Evolutionary conservation across 1,139 yeast genomes (phyloP), one percentile per base, ranked within the genome.

Genomic region (Yamadazyma aaseri): DNA sequence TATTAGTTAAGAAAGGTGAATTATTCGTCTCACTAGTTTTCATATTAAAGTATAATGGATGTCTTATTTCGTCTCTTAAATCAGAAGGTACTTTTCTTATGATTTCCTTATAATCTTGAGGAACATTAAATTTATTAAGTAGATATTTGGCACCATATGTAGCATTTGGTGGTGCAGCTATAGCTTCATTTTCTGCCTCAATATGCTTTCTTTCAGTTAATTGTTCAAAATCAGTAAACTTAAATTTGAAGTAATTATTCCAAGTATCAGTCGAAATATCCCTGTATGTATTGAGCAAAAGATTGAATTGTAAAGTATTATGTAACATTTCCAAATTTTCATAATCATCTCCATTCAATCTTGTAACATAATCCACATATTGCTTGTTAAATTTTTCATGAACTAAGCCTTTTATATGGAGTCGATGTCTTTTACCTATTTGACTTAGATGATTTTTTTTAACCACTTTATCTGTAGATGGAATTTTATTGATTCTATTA

Each of bases 321-420:
- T 70, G 76, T 17, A 70, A 49, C 66, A 70, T 65, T 46, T 70
- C 76, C 38, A 70, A 42, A 42, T 70, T 70, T 15, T 53, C 49
- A 37, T 52, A 58, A 42, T 70, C 76, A n/a, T 48, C 47, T 23
- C 63, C 50, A 42, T 68, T 72, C 11, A 48, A 45, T 8, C 55
- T 47, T 6, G 66, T 38, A 2, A 58, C 46, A 12, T 55, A 42
- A 29, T 66, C 66, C 15, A 67, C 62, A 33, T 58, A 55, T 4
- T 53, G 49, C 30, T 58, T 56, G 33, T 58, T 54, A 40, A 60
- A 68, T 31, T 47, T 53, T 6, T 65, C 71, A 39, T 63, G 67
- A 3, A 62, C 46, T 35, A 70, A 53, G 3, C 75, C 75, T 46
- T 69, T 68, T 31, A 69, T 50, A 31, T 57, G 56, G 11, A 47